These are phyloP conservation scores for Ustilago sp. DNA, from an alignment of 1,284 basidiomycete genomes.

Conservation along the genomic window DNA sequence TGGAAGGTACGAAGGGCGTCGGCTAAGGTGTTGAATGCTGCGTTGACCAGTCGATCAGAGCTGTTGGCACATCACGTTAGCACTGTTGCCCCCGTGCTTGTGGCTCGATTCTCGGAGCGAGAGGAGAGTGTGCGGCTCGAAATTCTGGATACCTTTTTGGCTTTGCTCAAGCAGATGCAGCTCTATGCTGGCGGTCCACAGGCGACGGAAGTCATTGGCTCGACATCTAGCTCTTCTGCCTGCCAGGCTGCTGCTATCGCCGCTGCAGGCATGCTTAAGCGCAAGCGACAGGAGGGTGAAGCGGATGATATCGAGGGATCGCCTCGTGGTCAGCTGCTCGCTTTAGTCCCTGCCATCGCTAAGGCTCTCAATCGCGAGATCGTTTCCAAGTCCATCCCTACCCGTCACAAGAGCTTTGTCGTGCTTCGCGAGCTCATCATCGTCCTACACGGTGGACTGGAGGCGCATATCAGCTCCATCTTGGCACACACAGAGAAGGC, in stretches of 20 bases:
- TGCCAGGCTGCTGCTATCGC: slow-evolving; percentile 41
- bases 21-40: slow-evolving; percentile 85
- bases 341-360: slow-evolving; percentile 81
- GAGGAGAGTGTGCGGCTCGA: slow-evolving; percentile 97
- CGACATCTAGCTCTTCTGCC: slow-evolving; percentile 33
- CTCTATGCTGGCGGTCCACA: slow-evolving; percentile 68
- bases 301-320: slow-evolving; percentile 41
- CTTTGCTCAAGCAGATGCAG: slow-evolving; percentile 82
- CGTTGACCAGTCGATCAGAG: slow-evolving; percentile 89
- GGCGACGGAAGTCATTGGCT: slow-evolving; percentile 77
- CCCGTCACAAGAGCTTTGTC: slow-evolving; percentile 85
- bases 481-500: slow-evolving; percentile 70
- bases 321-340: slow-evolving; percentile 69
- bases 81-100: slow-evolving; percentile 85
- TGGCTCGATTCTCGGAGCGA: slow-evolving; percentile 90
- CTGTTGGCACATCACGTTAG: slow-evolving; percentile 82
- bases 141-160: slow-evolving; percentile 86
- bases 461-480: slow-evolving; percentile 76
- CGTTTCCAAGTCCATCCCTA: slow-evolving; percentile 83
- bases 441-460: slow-evolving; percentile 85
- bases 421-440: slow-evolving; percentile 81
- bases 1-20: slow-evolving; percentile 96
- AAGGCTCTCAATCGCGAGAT: slow-evolving; percentile 87
- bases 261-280: slow-evolving; percentile 66
- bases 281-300: slow-evolving; percentile 65